These are phyloP conservation scores for Neonectria faginata DNA, from an alignment of 2,329 filamentous ascomycete genomes.

Conservation along the genomic window DNA sequence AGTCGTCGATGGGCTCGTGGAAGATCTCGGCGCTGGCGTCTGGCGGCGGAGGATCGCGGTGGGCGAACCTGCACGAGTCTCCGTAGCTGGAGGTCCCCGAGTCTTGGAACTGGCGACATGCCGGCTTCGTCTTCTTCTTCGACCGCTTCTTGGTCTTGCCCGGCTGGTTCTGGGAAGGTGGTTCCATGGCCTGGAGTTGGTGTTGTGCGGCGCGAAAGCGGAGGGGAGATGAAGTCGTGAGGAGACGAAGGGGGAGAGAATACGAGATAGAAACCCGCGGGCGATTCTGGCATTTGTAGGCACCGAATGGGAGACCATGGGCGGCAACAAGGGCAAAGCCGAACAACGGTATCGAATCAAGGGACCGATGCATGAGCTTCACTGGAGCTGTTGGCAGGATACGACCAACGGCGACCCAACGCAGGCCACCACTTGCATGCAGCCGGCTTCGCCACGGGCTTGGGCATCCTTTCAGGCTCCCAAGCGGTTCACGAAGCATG, in stretches of 20 bases:
- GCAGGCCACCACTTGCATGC: conserved; percentile 15
- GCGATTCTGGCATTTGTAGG: conserved; percentile 11
- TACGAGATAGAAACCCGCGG: background rate
- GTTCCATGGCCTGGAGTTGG: background rate
- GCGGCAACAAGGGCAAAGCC: background rate
- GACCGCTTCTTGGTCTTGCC: conserved; percentile 3
- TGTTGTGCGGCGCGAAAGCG: background rate
- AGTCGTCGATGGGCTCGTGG: conserved; percentile 24
- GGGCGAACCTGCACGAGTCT: conserved; percentile 20
- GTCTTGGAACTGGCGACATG: conserved; percentile 6
- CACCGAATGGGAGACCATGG: background rate
- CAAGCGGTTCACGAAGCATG: background rate
- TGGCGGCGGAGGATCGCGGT: background rate
- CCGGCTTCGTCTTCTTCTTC: conserved; percentile 1
- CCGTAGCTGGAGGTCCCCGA: conserved; percentile 6
- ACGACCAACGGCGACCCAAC: conserved; percentile 11
- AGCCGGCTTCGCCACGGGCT: conserved; percentile 16
- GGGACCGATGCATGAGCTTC: conserved; percentile 9
- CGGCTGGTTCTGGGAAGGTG: background rate
- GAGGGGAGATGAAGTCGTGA: background rate
- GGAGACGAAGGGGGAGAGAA: background rate
- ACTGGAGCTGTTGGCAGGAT: conserved; percentile 13
- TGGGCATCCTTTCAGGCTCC: conserved; percentile 15
- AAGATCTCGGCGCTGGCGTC: background rate
- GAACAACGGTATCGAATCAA: background rate